phyloP scores from a whole-genome alignment of 768 basidiomycete genomes.

The Kwoniella europaea region DNA sequence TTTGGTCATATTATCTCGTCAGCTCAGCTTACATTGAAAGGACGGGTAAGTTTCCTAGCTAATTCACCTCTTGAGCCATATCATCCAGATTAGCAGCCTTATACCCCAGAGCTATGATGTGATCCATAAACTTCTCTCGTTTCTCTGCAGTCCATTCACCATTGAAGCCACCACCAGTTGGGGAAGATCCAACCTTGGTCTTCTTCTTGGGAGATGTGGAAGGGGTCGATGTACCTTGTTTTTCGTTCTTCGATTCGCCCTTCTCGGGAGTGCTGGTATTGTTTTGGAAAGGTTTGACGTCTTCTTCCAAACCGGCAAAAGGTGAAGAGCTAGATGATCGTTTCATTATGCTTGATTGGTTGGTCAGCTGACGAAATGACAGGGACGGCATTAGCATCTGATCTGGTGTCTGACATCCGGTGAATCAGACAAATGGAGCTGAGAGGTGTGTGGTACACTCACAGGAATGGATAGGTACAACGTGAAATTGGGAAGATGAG shows the following conservation, averaged over 20 bases:
- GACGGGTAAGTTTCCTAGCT: no score
- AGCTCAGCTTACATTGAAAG: conserved; percentile 5
- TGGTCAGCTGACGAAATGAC: not conserved
- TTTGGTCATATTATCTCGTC: not conserved
- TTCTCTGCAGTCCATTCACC: conserved; percentile 27
- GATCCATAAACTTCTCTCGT: conserved; percentile 24
- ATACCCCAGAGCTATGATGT: conserved; percentile 24
- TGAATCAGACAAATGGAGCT: no score
- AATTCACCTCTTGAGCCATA: conserved; percentile 8
- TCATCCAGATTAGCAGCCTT: conserved; percentile 25
- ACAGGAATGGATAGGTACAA: no score
- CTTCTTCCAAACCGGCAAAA: not conserved
- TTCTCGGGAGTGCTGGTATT: conserved; percentile 9
- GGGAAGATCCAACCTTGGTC: not conserved
- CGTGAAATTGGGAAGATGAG: no score
- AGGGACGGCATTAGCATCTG: no score
- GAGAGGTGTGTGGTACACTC: no score
- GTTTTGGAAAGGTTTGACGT: not conserved
- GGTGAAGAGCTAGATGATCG: conserved; percentile 1
- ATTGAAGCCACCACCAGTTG: not conserved
- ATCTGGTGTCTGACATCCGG: no score
- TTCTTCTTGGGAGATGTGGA: not conserved
- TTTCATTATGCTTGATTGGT: not conserved
- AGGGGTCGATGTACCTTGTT: not conserved
- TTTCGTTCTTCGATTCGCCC: not conserved